Conservation (phyloP, 75 land plant species). For the Sequoia sempervirens region DNA sequence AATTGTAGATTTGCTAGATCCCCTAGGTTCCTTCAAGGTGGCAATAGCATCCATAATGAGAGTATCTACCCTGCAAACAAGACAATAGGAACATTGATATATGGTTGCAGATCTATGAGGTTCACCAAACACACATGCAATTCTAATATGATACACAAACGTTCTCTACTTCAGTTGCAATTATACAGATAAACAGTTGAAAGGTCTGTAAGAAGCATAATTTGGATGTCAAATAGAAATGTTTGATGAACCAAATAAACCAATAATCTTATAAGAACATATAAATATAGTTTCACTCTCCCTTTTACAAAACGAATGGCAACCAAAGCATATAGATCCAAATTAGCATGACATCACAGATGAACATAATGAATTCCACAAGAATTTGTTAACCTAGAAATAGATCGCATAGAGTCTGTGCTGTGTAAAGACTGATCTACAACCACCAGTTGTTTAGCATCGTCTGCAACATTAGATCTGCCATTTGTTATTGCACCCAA, state of each 20-base stretch:
- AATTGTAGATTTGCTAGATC: conserved; percentile 12
- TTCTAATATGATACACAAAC: background rate
- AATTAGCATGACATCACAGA: background rate
- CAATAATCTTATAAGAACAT: background rate
- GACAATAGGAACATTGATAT: background rate
- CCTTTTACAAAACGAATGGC: background rate
- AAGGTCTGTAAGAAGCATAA: background rate
- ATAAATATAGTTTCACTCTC: background rate
- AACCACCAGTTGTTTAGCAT: conserved; percentile 2
- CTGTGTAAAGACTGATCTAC: background rate
- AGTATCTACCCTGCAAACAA: conserved; percentile 14
- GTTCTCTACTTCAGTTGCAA: background rate
- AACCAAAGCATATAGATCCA: background rate
- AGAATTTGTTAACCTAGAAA: background rate
- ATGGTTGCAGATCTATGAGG: background rate
- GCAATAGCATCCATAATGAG: conserved; percentile 15
- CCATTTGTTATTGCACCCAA: too few species aligned
- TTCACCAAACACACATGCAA: background rate
- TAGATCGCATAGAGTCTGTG: background rate
- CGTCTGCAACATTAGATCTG: background rate
- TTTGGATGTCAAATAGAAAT: background rate
- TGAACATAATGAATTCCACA: background rate
- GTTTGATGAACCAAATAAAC: background rate
- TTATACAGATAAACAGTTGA: background rate
- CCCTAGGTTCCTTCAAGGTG: conserved; percentile 10